These are phyloP conservation scores for Eucalyptus sideroxylon DNA, from an alignment of 345 rosid species.

Conservation along the genomic window DNA sequence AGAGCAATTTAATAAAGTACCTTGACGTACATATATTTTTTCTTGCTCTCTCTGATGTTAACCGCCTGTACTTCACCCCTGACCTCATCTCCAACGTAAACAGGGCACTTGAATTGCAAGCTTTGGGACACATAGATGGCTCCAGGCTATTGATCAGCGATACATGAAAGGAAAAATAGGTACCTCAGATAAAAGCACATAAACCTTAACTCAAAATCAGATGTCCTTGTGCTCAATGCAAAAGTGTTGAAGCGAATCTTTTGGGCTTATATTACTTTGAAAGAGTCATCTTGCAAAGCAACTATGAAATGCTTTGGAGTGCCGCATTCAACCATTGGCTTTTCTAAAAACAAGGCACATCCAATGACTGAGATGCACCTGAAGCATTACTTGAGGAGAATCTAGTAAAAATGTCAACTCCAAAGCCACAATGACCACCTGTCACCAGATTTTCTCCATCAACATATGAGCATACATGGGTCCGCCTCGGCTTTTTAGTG, in stretches of 20 bases:
- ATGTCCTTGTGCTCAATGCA: background rate
- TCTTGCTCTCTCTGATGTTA: constrained; percentile 40
- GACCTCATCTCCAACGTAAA: constrained; percentile 61
- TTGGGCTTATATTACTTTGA: background rate
- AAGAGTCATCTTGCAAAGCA: background rate
- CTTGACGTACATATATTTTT: constrained; percentile 46
- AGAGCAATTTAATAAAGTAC: background rate
- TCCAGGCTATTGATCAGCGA: constrained; percentile 45
- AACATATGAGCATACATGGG: background rate
- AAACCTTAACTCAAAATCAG: background rate
- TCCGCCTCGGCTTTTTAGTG: background rate
- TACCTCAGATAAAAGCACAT: background rate
- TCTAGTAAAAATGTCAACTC: background rate
- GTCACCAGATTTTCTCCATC: background rate
- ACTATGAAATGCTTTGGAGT: background rate
- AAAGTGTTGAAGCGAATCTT: background rate
- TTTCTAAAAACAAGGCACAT: background rate
- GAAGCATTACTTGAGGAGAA: background rate
- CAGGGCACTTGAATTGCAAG: constrained; percentile 69
- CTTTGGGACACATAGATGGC: constrained; percentile 76
- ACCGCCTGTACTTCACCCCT: constrained; percentile 40
- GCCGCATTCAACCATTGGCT: background rate
- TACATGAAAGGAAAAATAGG: background rate
- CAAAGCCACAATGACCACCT: background rate
- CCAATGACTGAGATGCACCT: background rate